These are phyloP conservation scores for Candida golubevii DNA, from an alignment of 805 yeast species.

Conservation along the genomic window DNA sequence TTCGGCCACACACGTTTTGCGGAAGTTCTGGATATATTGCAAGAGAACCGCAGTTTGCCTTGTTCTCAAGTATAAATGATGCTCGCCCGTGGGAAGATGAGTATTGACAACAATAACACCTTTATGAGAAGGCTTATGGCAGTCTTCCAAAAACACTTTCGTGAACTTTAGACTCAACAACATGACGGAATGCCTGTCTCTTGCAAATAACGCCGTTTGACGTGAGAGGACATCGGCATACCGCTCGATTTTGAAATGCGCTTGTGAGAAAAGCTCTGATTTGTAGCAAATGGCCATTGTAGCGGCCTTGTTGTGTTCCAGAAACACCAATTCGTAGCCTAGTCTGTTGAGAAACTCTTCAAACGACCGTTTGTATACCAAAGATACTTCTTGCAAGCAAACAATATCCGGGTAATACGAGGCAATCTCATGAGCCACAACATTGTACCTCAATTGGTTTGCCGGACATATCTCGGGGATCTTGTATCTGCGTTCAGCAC, in stretches of 20 bases:
- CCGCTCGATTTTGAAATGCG: background rate
- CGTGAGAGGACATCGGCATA: background rate
- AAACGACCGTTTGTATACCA: background rate
- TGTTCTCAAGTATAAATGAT: background rate
- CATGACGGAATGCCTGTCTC: background rate
- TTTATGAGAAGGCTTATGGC: background rate
- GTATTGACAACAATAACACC: constrained; percentile 1
- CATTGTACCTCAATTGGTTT: background rate
- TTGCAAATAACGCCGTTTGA: background rate
- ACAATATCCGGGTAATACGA: constrained; percentile 1
- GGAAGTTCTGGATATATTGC: background rate
- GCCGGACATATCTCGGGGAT: no score
- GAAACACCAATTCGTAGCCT: constrained; percentile 1
- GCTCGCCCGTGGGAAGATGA: background rate
- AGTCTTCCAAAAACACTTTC: background rate
- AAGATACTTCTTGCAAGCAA: constrained; percentile 3
- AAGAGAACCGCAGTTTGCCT: background rate
- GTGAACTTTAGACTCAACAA: constrained; percentile 1
- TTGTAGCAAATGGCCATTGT: constrained; percentile 6
- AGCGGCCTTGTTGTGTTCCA: background rate
- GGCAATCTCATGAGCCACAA: constrained; percentile 1
- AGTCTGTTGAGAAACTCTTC: background rate
- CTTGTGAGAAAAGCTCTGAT: background rate
- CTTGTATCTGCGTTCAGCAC: background rate
- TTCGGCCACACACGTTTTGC: background rate